A percentile compares a stretch with the other conserved stretches of the same genome.
Evolutionary conservation across 805 yeast species (phyloP).

Genomic region (Ogataea polymorpha): DNA sequence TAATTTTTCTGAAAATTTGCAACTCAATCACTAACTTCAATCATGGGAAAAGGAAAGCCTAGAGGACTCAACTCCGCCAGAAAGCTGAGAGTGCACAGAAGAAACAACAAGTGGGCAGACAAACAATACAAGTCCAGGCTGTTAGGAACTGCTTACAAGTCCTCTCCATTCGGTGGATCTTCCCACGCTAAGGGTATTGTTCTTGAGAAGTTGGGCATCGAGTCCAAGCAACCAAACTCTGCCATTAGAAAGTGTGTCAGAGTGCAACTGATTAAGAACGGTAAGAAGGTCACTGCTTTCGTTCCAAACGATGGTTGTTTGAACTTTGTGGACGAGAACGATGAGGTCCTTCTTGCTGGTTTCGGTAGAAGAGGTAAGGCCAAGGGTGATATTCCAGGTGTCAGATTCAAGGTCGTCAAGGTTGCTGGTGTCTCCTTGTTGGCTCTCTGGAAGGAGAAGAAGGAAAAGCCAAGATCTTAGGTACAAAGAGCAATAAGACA

Average conservation of each 20-base stretch:
- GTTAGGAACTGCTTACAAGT: constrained; percentile 99
- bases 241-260: constrained; percentile 99
- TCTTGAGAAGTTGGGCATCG: constrained; percentile 98
- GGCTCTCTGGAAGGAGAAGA: constrained; percentile 99
- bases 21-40: constrained; percentile 11
- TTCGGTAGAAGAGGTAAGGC: constrained; percentile 99
- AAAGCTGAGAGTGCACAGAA: constrained; percentile 99
- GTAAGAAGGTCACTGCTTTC: constrained; percentile 99
- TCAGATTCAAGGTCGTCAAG: constrained; percentile 99
- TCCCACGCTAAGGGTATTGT: constrained; percentile 99
- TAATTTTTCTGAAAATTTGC: constrained; percentile 12
- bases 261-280: constrained; percentile 99
- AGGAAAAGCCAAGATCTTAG: constrained; percentile 99
- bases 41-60: constrained; percentile 99
- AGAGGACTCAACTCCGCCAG: constrained; percentile 99
- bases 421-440: constrained; percentile 99
- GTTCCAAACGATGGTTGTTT: constrained; percentile 99
- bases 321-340: constrained; percentile 99
- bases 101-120: constrained; percentile 99
- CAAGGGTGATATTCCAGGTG: constrained; percentile 99
- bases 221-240: constrained; percentile 99
- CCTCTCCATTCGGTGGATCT: constrained; percentile 99
- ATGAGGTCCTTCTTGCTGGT: constrained; percentile 99
- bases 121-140: constrained; percentile 97
- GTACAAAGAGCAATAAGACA: constrained; percentile 12